Base-by-base conservation (phyloP, 192 early-diverging fungal genomes). In the Coemansia sp. region DNA sequence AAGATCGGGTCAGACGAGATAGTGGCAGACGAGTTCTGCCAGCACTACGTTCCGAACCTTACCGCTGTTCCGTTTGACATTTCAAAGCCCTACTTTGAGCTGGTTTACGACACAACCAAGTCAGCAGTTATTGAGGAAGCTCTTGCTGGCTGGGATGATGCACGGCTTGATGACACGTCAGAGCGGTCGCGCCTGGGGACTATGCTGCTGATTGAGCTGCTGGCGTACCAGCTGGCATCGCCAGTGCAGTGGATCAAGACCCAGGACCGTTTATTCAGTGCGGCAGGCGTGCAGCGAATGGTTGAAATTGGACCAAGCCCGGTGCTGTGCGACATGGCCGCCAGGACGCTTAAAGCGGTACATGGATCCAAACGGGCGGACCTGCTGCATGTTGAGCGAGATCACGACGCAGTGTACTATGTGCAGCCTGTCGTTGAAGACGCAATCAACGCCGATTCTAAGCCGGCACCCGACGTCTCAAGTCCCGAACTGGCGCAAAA, bases 201-300 rank as follows among this genome's bases (percentile, higher is more conserved):
- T 69, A 79, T 71, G 9, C 76, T 98, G 27, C 65, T 98, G 45
- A 86, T 95, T 57, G 94, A 98, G 73, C 74, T 96, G 48, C 70
- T 98, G 16, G 88, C 94, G 9, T 92, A 94, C 72, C 95, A 98
- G 80, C 90, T 98, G 67, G 94, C 94, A n/a, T 89, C 85, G 29
- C 89, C 95, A 18, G 94, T 96, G 24, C 87, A 93, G 65, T 98
- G 94, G 95, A 96, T 94, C 59, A 88, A 91, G 60, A 94, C 95
- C 19, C 94, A 95, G 73, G 91, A 94, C 60, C 71, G 82, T 46
- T 75, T 98, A 45, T 89, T 95, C 81, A 82, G 82, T 65, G 69
- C 85, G 49, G 88, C 84, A 61, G 71, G 86, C 31, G 87, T 98
- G 38, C 84, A 88, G 60, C 89, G 94, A 21, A 50, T 96, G 52